These are phyloP conservation scores for Zymoseptoria pseudotritici DNA, from an alignment of 2,329 filamentous ascomycete species.

Conservation along the genomic window DNA sequence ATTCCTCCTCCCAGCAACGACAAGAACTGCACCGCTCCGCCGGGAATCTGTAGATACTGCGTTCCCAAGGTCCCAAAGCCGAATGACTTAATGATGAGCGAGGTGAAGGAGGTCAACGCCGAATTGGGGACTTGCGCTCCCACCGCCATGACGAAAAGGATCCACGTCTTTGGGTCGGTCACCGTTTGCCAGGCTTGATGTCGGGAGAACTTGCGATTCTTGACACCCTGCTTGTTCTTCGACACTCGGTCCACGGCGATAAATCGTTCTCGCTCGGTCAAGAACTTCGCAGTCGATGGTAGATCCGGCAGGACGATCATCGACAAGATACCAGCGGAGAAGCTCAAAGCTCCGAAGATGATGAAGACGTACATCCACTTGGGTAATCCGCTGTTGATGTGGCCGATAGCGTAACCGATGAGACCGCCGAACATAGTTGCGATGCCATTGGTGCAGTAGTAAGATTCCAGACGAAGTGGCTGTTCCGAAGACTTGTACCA, in stretches of 20 bases:
- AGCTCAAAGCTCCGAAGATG: slow-evolving; percentile 41
- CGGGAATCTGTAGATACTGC: slow-evolving; percentile 55
- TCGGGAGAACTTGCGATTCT: slow-evolving; percentile 41
- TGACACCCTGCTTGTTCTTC: slow-evolving; percentile 47
- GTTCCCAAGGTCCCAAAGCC: slow-evolving; percentile 46
- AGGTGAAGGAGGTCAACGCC: slow-evolving; percentile 48
- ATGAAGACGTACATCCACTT: slow-evolving; percentile 54
- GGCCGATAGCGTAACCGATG: slow-evolving; percentile 53
- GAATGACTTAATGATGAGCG: slow-evolving; percentile 42
- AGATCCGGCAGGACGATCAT: slow-evolving; percentile 18
- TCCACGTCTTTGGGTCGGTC: slow-evolving; percentile 52
- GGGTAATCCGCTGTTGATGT: slow-evolving; percentile 46
- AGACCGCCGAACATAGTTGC: slow-evolving; percentile 56
- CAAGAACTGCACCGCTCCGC: slow-evolving; percentile 51
- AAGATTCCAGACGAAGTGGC: slow-evolving; percentile 47
- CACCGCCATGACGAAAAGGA: slow-evolving; percentile 48
- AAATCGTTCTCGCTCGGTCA: slow-evolving; percentile 11
- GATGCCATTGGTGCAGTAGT: slow-evolving; percentile 53
- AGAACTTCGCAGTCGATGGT: slow-evolving; percentile 12
- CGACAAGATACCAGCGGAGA: slow-evolving; percentile 32
- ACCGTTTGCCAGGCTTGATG: slow-evolving; percentile 41
- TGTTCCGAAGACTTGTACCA: slow-evolving; percentile 39
- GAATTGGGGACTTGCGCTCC: slow-evolving; percentile 52
- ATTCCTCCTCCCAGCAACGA: slow-evolving; percentile 45
- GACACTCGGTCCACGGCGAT: slow-evolving; percentile 46